Percentiles rank a stretch among this genome's conserved stretches.
phyloP scores from a whole-genome alignment of 352 stramenopile species.

The Pythium rishiriense region DNA sequence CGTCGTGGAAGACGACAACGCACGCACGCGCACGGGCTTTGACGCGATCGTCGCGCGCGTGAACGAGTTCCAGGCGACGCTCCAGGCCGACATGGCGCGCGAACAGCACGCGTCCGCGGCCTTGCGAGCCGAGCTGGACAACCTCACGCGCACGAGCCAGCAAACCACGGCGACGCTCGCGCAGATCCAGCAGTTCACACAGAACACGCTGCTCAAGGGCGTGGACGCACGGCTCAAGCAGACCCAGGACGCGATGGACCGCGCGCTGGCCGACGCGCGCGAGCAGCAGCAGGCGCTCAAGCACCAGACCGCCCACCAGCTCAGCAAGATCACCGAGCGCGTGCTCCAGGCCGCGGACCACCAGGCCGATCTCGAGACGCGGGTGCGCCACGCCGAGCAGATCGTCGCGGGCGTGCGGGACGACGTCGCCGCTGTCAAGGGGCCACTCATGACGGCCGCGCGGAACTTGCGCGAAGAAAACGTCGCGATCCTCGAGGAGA shows the following conservation, averaged over 20 bases:
- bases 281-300: constrained; percentile 26
- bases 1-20: constrained; percentile 6
- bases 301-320: constrained; percentile 33
- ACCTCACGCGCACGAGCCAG: constrained; percentile 32
- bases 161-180: constrained; percentile 33
- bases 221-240: constrained; percentile 41
- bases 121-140: constrained; percentile 30
- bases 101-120: constrained; percentile 20
- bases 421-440: constrained; percentile 52
- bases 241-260: constrained; percentile 27
- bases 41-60: constrained; percentile 28
- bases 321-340: constrained; percentile 35
- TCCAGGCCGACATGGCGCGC: constrained; percentile 25
- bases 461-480: constrained; percentile 74
- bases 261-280: constrained; percentile 28
- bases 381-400: constrained; percentile 31
- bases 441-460: constrained; percentile 50
- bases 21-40: not conserved
- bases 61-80: constrained; percentile 26
- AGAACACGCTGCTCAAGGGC: constrained; percentile 36
- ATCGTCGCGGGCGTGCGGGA: constrained; percentile 32
- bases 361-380: constrained; percentile 35
- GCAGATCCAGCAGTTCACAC: constrained; percentile 49
- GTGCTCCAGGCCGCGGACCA: constrained; percentile 41
- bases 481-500: constrained; percentile 60